Evolutionary conservation across 306 rosid species (phyloP), one percentile per base, ranked within the genome.

Genomic region (Ziziphus jujuba): DNA sequence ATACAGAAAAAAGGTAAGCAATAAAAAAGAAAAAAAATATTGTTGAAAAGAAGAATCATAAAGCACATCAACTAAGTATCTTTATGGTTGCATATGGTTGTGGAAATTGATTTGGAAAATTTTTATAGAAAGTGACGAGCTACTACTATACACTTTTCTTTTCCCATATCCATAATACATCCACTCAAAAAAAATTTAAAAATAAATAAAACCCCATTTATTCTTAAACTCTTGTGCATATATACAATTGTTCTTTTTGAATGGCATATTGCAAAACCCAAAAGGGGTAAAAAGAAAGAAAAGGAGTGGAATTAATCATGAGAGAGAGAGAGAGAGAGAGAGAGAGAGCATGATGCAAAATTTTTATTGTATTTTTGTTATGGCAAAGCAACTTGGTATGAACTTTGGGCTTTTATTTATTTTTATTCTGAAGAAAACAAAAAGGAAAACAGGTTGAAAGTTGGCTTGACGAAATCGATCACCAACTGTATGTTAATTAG

Each of bases 171-270:
- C 33, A 3, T 40, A 40, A 40, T 10, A 11, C 14, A 36, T 5
- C 7, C 9, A 9, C 15, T 8, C 22, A 58, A 34, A 16, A 35
- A 59, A n/a, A 7, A 2, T 0, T 12, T 0, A 38, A 2, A 2
- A 9, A 28, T 4, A 4, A 0, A 5, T 7, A 56, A 28, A 24
- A 57, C 0, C 8, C 23, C 0, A 14, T 8, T 15, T 33, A 5
- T 36, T 12, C 61, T 56, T 34, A 36, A 16, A 36, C 31, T 6
- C 23, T 16, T 20, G 16, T 5, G 25, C 50, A 61, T 16, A 6
- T 61, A 40, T 38, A 40, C 15, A 40, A 61, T 61, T 7, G 12
- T 61, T 40, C 49, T 61, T 40, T 60, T 60, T 38, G 19, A 40
- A 8, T 12, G 10, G 25, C 24, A 50, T 50, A 20, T 20, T 50